A percentile compares a stretch with the other conserved stretches of the same genome.
Conservation (phyloP, 768 basidiomycete genomes). For the Ephemerocybe angulata region DNA sequence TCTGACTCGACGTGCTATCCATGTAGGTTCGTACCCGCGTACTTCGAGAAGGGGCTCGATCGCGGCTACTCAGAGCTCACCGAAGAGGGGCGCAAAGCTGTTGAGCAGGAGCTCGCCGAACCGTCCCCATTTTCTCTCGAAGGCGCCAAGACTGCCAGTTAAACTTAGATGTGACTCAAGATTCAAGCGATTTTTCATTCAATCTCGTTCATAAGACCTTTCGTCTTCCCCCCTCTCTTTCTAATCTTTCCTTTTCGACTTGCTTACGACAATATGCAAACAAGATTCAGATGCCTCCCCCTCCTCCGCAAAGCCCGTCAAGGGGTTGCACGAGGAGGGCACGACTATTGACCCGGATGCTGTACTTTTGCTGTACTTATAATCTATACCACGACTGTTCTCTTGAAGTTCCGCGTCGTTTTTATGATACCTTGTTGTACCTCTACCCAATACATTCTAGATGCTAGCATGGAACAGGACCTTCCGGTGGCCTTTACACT, state of each 20-base stretch:
- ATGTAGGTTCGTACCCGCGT: conserved; percentile 64
- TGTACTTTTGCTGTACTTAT: too few relatives aligned
- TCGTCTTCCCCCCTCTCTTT: neutral
- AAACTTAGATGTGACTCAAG: neutral
- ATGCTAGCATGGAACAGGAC: too few relatives aligned
- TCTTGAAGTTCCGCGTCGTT: too few relatives aligned
- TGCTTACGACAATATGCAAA: neutral
- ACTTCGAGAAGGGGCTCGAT: conserved; percentile 68
- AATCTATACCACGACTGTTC: too few relatives aligned
- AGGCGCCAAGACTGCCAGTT: conserved; percentile 10
- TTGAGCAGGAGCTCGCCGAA: conserved; percentile 68
- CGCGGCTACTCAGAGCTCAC: conserved; percentile 70
- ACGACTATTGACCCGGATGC: too few relatives aligned
- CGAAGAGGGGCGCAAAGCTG: conserved; percentile 60
- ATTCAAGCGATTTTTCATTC: neutral
- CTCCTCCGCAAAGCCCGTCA: too few relatives aligned
- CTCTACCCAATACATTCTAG: too few relatives aligned
- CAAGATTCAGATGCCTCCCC: neutral
- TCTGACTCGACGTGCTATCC: neutral
- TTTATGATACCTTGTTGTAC: too few relatives aligned
- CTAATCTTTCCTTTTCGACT: neutral
- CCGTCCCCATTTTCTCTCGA: conserved; percentile 28
- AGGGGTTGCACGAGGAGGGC: too few relatives aligned
- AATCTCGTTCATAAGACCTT: neutral
- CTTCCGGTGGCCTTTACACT: too few relatives aligned